Percentiles rank a stretch among this genome's conserved stretches.
These are phyloP conservation scores for Manihot esculenta DNA, from an alignment of 441 rosid genomes.

Conservation along the genomic window DNA sequence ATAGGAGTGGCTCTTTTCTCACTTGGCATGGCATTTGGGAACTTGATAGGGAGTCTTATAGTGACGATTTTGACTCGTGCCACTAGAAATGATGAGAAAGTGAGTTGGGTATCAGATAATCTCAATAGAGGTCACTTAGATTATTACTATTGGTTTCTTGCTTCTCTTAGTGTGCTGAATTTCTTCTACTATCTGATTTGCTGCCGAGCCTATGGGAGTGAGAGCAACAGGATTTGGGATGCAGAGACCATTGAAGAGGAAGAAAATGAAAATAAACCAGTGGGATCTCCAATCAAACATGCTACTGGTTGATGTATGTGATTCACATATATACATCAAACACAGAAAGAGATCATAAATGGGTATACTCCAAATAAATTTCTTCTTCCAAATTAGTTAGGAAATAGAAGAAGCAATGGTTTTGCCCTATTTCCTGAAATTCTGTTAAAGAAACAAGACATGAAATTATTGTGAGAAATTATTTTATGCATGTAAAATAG, in stretches of 20 bases:
- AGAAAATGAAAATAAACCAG: not conserved
- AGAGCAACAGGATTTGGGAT: conserved; percentile 27
- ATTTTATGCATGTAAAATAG: no score
- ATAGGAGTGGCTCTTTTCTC: conserved; percentile 40
- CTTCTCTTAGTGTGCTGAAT: conserved; percentile 33
- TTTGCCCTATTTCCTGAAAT: no score
- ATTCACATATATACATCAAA: no score
- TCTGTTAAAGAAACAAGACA: no score
- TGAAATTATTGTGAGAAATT: no score
- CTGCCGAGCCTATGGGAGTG: conserved; percentile 41
- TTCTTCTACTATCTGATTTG: conserved; percentile 38
- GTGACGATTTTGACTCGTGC: conserved; percentile 25
- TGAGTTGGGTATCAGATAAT: conserved; percentile 46
- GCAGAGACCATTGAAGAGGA: conserved; percentile 13
- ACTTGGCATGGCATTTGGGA: conserved; percentile 43
- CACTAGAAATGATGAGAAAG: conserved; percentile 25
- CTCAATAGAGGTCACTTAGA: conserved; percentile 49
- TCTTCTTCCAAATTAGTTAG: no score
- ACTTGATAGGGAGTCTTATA: conserved; percentile 38
- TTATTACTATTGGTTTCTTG: conserved; percentile 50
- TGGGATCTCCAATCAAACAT: not conserved
- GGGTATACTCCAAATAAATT: no score
- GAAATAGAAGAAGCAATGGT: no score
- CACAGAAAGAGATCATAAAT: no score
- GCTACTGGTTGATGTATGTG: not conserved